A percentile compares a stretch with the other conserved stretches of the same genome.
phyloP scores from a whole-genome alignment of 2,329 filamentous ascomycete genomes.

The Teratosphaeriaceae sp. region DNA sequence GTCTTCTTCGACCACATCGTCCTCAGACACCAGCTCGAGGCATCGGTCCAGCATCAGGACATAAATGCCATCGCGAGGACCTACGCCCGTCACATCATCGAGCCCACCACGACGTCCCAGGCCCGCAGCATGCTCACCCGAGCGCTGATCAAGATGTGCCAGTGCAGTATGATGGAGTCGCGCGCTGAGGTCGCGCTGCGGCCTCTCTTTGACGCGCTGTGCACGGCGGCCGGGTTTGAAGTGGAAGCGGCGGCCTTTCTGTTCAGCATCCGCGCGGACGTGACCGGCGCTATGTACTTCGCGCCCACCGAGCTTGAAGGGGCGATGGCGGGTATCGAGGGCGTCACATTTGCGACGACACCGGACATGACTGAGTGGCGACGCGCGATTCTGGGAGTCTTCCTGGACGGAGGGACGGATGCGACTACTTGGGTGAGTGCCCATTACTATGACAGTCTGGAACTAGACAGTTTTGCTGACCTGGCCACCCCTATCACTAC shows the following conservation, averaged over 20 bases:
- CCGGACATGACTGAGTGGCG: slow-evolving; percentile 10
- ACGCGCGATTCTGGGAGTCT: slow-evolving; percentile 42
- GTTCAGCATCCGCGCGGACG: slow-evolving; percentile 15
- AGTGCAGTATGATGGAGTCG: not conserved
- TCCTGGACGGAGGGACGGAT: slow-evolving; percentile 7
- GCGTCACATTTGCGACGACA: not conserved
- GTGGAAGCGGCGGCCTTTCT: slow-evolving; percentile 10
- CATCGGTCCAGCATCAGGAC: not conserved
- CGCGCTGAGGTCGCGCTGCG: not conserved
- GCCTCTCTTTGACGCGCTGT: slow-evolving; percentile 10
- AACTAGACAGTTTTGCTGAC: too few relatives aligned
- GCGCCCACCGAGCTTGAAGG: not conserved
- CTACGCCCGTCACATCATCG: not conserved
- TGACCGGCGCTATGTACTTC: slow-evolving; percentile 14
- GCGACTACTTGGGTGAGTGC: too few relatives aligned
- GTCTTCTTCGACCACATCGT: not conserved
- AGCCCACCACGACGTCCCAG: not conserved
- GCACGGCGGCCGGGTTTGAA: slow-evolving; percentile 1
- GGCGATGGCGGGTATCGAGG: not conserved
- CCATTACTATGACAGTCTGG: too few relatives aligned
- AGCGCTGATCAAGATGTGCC: slow-evolving; percentile 3
- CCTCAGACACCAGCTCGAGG: not conserved
- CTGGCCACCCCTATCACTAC: too few relatives aligned
- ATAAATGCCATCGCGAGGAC: not conserved
- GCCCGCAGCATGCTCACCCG: not conserved